A percentile compares a stretch with the other conserved stretches of the same genome.
Evolutionary conservation across 83 land plant genomes (phyloP).

Genomic region (Thuja plicata): DNA sequence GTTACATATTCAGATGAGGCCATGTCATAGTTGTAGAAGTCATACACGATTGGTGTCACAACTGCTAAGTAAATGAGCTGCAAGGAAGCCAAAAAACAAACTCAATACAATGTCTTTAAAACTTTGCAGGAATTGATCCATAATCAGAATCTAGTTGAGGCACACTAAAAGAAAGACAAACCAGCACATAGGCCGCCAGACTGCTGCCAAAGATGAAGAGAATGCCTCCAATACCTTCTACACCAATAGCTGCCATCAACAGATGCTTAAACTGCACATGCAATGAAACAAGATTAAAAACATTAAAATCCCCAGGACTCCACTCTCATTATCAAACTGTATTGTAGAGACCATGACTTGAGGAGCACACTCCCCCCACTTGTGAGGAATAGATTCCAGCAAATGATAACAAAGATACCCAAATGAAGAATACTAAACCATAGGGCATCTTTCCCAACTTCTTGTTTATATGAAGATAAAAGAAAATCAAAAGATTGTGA

Average conservation of each 20-base stretch:
- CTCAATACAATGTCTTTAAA: background rate
- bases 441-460: background rate
- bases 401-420: background rate
- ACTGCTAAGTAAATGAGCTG: constrained; percentile 63
- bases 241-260: constrained; percentile 35
- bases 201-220: constrained; percentile 66
- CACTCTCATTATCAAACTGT: too few species aligned
- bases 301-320: background rate
- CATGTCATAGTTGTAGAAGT: constrained; percentile 82
- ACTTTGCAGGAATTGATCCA: background rate
- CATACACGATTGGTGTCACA: constrained; percentile 70
- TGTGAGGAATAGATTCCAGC: background rate
- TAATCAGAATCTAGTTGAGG: background rate
- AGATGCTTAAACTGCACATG: constrained; percentile 51
- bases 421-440: background rate
- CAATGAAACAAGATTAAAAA: background rate
- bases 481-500: background rate
- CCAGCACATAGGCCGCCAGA: constrained; percentile 73
- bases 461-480: background rate
- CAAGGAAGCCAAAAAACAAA: background rate
- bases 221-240: constrained; percentile 78
- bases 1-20: constrained; percentile 39
- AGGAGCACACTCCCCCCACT: background rate
- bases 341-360: background rate
- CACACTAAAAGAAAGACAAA: constrained; percentile 16